Percentiles rank a stretch among this genome's conserved stretches.
Evolutionary conservation across 2,329 filamentous ascomycete genomes (phyloP).

Genomic region (Emmonsiellopsis sp.): DNA sequence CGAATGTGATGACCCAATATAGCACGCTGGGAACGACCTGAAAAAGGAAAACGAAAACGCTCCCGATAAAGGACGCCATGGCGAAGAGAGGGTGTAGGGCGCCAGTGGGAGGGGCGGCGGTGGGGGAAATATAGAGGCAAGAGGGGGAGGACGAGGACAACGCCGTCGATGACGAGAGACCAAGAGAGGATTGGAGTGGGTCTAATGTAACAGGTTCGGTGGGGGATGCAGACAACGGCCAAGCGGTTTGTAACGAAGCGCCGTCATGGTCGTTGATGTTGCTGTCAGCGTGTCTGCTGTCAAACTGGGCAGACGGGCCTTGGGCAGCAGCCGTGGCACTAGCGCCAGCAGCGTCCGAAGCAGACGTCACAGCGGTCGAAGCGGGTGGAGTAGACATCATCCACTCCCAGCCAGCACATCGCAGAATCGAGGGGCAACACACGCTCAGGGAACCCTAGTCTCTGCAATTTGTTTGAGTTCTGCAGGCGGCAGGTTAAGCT

Average conservation of each 20-base stretch:
- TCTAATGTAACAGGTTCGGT: neutral
- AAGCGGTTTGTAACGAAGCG: neutral
- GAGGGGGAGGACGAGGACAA: slow-evolving; percentile 4
- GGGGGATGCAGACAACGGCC: slow-evolving; percentile 1
- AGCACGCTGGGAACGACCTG: slow-evolving; percentile 48
- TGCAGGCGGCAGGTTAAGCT: too few relatives aligned
- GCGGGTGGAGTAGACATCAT: neutral
- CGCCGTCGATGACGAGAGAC: neutral
- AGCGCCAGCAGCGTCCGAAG: neutral
- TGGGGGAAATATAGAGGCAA: slow-evolving; percentile 3
- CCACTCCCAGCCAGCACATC: neutral
- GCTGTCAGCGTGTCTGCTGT: neutral
- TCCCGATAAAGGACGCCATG: slow-evolving; percentile 10
- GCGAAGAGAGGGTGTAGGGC: slow-evolving; percentile 2
- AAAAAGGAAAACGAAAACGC: slow-evolving; percentile 36
- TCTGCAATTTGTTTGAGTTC: too few relatives aligned
- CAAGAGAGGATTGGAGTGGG: neutral
- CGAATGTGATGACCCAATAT: slow-evolving; percentile 76
- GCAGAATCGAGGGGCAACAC: neutral
- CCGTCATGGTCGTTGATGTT: neutral
- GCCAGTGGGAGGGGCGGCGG: slow-evolving; percentile 1
- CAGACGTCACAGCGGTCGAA: neutral
- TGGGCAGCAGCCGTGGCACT: neutral
- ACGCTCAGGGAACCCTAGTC: too few relatives aligned
- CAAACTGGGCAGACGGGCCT: neutral